Percentiles rank a stretch among this genome's conserved stretches.
Evolutionary conservation across 768 basidiomycete genomes (phyloP).

Genomic region (Boletus reticulatus): DNA sequence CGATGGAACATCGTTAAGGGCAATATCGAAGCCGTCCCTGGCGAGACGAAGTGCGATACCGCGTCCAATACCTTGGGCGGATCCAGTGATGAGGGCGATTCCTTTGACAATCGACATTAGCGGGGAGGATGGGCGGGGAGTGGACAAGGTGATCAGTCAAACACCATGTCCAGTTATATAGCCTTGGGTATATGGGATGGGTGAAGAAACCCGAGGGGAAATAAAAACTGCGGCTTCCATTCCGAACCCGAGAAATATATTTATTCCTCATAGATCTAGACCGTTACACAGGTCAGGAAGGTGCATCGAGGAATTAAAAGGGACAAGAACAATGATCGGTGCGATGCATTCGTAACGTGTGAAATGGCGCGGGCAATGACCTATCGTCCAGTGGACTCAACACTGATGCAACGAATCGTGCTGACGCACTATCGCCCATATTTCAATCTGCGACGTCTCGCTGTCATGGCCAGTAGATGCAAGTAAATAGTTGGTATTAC

Average conservation of each 20-base stretch:
- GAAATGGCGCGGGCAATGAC: too few relatives aligned
- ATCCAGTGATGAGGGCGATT: constrained; percentile 37
- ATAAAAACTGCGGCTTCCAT: neutral
- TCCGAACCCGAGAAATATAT: too few relatives aligned
- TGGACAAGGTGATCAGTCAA: too few relatives aligned
- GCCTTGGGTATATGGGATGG: neutral
- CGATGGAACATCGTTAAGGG: constrained; percentile 30
- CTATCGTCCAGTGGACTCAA: neutral
- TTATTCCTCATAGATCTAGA: neutral
- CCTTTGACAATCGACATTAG: constrained; percentile 26
- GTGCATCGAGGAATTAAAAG: neutral
- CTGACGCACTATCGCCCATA: neutral
- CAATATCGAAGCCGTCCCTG: constrained; percentile 31
- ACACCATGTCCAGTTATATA: neutral
- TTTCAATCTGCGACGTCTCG: too few relatives aligned
- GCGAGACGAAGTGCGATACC: constrained; percentile 35
- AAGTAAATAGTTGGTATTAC: constrained; percentile 3
- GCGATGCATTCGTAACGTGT: too few relatives aligned
- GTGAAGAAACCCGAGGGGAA: neutral
- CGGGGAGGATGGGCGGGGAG: neutral
- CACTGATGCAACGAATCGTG: neutral
- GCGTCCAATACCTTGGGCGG: constrained; percentile 29
- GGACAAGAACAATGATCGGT: too few relatives aligned
- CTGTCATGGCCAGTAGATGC: neutral
- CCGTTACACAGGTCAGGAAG: neutral